Conservation (phyloP, 2,329 filamentous ascomycete genomes). For the Neofusicoccum umdonicola region DNA sequence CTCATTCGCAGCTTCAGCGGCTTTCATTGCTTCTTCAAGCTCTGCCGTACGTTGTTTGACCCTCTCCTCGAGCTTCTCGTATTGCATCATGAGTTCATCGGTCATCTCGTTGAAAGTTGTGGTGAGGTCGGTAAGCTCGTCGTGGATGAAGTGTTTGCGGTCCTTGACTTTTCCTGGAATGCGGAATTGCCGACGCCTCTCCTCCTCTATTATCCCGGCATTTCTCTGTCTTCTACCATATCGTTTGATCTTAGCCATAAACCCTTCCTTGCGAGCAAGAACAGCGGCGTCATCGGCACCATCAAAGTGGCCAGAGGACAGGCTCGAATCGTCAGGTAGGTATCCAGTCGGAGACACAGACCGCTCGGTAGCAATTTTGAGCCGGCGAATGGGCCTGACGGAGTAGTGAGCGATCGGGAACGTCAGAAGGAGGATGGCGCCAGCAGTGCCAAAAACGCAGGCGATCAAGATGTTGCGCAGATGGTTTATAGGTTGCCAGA, state of each 20-base stretch:
- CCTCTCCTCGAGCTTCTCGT: slow-evolving; percentile 77
- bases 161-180: slow-evolving; percentile 82
- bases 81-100: slow-evolving; percentile 84
- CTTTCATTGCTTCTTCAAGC: slow-evolving; percentile 84
- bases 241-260: slow-evolving; percentile 36
- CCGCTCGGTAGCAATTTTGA: slow-evolving; percentile 73
- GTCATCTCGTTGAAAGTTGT: slow-evolving; percentile 91
- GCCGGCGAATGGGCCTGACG: slow-evolving; percentile 73
- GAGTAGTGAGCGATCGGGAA: slow-evolving; percentile 79
- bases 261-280: slow-evolving; percentile 47
- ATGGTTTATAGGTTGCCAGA: slow-evolving; percentile 70
- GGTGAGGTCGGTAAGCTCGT: slow-evolving; percentile 81
- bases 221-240: slow-evolving; percentile 30
- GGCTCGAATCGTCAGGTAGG: slow-evolving; percentile 36
- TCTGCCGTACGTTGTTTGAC: slow-evolving; percentile 80
- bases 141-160: slow-evolving; percentile 70
- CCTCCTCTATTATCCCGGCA: slow-evolving; percentile 38
- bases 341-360: slow-evolving; percentile 67
- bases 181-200: slow-evolving; percentile 62
- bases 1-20: slow-evolving; percentile 90
- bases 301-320: slow-evolving; percentile 41
- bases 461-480: slow-evolving; percentile 78
- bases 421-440: slow-evolving; percentile 67
- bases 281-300: slow-evolving; percentile 48
- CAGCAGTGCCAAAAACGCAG: slow-evolving; percentile 81